Conservation (phyloP, 202 grass and related monocot species). For the Zizania palustris region DNA sequence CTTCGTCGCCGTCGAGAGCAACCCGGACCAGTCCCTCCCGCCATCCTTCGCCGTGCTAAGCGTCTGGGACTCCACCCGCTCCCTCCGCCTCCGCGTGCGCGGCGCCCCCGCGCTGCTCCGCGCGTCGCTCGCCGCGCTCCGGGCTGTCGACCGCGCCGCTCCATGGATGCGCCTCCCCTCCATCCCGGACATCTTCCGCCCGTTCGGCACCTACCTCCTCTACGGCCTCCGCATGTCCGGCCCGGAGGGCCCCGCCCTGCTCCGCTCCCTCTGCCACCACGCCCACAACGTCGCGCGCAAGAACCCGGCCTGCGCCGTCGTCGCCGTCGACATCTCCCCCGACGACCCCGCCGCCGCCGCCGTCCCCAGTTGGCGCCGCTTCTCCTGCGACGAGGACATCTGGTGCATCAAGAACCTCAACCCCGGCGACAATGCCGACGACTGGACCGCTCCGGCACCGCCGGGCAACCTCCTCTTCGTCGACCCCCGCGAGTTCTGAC, state of each 20-base stretch:
- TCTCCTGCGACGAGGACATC: constrained; percentile 76
- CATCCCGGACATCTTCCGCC: too few species aligned
- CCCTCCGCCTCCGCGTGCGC: constrained; percentile 48
- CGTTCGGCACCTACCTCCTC: too few species aligned
- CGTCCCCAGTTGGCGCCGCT: constrained; percentile 60
- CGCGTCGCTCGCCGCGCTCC: constrained; percentile 49
- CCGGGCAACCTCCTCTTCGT: constrained; percentile 58
- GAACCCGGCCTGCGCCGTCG: too few species aligned
- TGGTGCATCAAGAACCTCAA: constrained; percentile 75
- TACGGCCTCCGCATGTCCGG: too few species aligned
- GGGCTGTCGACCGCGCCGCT: constrained; percentile 54
- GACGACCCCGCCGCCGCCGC: constrained; percentile 57
- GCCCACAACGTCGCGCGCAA: too few species aligned
- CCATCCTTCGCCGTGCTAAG: constrained; percentile 63
- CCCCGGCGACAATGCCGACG: neutral
- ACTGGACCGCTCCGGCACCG: constrained; percentile 44
- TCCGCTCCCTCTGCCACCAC: too few species aligned
- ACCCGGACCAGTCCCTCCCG: too few species aligned
- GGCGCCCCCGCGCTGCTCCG: constrained; percentile 49
- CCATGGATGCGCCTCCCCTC: too few species aligned
- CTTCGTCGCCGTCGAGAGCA: constrained; percentile 59
- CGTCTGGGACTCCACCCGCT: constrained; percentile 68
- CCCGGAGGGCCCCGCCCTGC: too few species aligned
- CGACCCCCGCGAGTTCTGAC: constrained; percentile 68
- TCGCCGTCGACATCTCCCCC: too few species aligned